Base-by-base conservation (phyloP, 306 rosid species). In the Corylus heterophylla region DNA sequence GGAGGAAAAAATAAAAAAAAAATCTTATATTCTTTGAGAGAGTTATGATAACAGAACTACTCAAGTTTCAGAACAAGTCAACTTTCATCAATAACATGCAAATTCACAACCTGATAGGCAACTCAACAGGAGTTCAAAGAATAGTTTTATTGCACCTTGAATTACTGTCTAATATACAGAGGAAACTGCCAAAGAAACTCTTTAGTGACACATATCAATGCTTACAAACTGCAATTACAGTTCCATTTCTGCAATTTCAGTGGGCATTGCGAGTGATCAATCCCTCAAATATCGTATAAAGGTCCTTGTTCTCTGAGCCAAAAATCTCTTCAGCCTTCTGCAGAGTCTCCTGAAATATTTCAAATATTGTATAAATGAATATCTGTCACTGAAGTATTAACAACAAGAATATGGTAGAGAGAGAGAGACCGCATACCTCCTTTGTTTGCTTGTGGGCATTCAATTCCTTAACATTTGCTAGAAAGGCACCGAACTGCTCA, bases 401-500 rank as follows among this genome's bases (percentile, higher is more conserved):
- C 17, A 20, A 35, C 8, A 42, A 54, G 6, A 27, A 45, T 11
- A 49, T 11, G 20, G 20, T 31, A 31, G 71, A 35, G 44, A 52
- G 63, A 13, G 31, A 9, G 71, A 76, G 70, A 64, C 22, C 3
- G 4, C 5, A 49, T 69, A 95, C 98, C 96, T 91, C 99, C 85
- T 89, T 93, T 61, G 97, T 89, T 86, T 88, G 93, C 83, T 93
- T 96, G 76, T 91, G 97, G 82, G 94, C 85, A 86, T 96, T 96
- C 81, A 95, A 85, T 83, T 91, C 98, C 89, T 95, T 95, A 7
- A 96, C 99, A 87, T 88, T 96, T 69, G 96, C 87, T 67, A 96
- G 84, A 84, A 96, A 96, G 78, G 98, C 94, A 80, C 99, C 91
- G 85, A 96, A 96, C 82, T 93, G 98, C 88, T 93, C 98, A 61